Evolutionary conservation across 2,329 filamentous ascomycete species (phyloP).

Genomic region (Mycosphaerella arachidis): DNA sequence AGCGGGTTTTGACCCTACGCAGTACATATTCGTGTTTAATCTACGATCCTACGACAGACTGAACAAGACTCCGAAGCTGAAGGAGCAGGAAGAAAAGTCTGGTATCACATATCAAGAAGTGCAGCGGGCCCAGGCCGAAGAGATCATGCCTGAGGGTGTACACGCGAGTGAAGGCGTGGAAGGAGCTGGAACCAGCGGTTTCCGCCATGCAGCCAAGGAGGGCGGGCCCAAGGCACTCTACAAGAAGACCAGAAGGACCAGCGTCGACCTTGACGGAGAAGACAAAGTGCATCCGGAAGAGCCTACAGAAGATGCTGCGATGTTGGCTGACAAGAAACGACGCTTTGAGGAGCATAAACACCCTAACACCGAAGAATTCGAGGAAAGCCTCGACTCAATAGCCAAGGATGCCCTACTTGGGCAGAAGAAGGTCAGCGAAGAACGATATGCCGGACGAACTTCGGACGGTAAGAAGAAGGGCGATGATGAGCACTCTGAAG

Average conservation of each 20-base stretch:
- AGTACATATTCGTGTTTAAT: conserved; percentile 93
- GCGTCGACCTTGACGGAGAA: conserved; percentile 17
- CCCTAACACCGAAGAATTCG: conserved; percentile 28
- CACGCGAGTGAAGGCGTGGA: conserved; percentile 46
- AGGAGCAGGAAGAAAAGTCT: conserved; percentile 71
- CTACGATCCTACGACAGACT: conserved; percentile 87
- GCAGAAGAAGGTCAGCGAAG: conserved; percentile 59
- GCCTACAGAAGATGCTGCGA: conserved; percentile 12
- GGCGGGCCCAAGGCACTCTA: conserved; percentile 21
- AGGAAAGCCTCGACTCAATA: conserved; percentile 47
- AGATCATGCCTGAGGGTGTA: conserved; percentile 74
- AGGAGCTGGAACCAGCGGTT: conserved; percentile 22
- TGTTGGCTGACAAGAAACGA: conserved; percentile 20
- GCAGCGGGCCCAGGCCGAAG: conserved; percentile 81
- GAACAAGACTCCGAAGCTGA: conserved; percentile 71
- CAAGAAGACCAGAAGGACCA: conserved; percentile 34
- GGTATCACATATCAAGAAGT: conserved; percentile 82
- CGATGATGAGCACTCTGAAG: conserved; percentile 28
- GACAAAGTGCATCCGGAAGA: conserved; percentile 19
- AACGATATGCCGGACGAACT: conserved; percentile 65
- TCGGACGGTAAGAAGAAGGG: conserved; percentile 18
- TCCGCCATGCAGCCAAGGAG: conserved; percentile 32
- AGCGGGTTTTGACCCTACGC: conserved; percentile 68
- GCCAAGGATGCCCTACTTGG: conserved; percentile 80
- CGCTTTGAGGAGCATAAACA: conserved; percentile 21